phyloP scores from a whole-genome alignment of 768 basidiomycete genomes.

The Asterophora lycoperdoides region DNA sequence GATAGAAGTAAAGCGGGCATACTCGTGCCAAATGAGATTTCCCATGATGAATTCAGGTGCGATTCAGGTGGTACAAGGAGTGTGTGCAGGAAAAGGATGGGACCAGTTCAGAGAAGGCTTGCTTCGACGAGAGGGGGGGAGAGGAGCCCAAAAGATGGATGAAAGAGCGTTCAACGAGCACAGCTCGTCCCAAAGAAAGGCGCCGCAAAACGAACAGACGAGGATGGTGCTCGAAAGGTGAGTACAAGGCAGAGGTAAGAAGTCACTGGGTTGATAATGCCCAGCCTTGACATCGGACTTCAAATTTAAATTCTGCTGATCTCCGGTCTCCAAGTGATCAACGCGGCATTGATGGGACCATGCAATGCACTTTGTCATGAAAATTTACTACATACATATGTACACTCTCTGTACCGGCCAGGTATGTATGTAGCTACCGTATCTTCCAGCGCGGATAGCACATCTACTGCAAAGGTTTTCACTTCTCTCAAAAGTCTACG shows the following conservation, averaged over 20 bases:
- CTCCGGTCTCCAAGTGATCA: constrained; percentile 10
- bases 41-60: constrained; percentile 50
- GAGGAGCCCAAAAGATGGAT: constrained; percentile 24
- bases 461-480: background rate
- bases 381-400: too few relatives aligned
- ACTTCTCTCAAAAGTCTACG: background rate
- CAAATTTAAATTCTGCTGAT: constrained; percentile 15
- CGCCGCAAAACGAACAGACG: constrained; percentile 14
- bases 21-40: constrained; percentile 77
- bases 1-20: constrained; percentile 64
- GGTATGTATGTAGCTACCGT: background rate
- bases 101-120: constrained; percentile 28
- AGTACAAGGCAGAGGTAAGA: constrained; percentile 8
- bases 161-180: constrained; percentile 23
- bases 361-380: too few relatives aligned
- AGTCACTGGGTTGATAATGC: background rate
- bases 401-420: background rate
- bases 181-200: constrained; percentile 27
- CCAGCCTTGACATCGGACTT: constrained; percentile 19
- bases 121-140: constrained; percentile 32
- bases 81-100: constrained; percentile 11
- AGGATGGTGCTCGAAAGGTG: constrained; percentile 8
- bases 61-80: constrained; percentile 2
- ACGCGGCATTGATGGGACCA: background rate
- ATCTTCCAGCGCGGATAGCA: background rate